Base-by-base conservation (phyloP, 2,329 filamentous ascomycete species). In the Clonostachys solani region DNA sequence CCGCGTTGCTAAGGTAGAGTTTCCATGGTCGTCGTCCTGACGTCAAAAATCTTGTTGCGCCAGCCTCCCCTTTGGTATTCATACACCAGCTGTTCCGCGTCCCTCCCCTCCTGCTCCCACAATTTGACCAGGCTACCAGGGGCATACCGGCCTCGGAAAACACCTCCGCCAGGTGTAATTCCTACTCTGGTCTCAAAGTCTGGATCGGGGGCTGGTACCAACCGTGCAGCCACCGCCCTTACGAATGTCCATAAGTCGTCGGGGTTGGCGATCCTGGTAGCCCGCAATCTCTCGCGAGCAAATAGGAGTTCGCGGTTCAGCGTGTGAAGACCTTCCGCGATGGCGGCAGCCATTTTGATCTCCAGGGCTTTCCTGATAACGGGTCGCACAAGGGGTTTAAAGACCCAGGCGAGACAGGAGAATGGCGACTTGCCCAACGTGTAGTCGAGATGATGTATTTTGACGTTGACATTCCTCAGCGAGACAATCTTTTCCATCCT, bases 371-470 rank as follows among this genome's bases (percentile, higher is more conserved):
- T 87, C 43, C 88, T 84, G 33, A 97, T 70, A 51, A 96, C 75
- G 1, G 91, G 91, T 33, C 89, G 84, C 5, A 96, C 72, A 13
- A 96, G 67, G 0, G 92, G 92, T 65, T 92, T 94, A 58, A 95
- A 73, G 5, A 96, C 63, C 88, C 89, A 96, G 13, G 86, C 82
- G 1, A 95, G 64, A 64, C 87, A 87, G 29, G 81, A 80, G 64
- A 95, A 87, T 60, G 84, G 89, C 64, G 83, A 89, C 62, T 85
- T 81, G 37, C 81, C 78, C 33, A 96, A 71, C 0, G 72, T 81
- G 70, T 95, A 96, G 60, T 87, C 81, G 13, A 97, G 81, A 60
- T 92, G 91, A 71, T 96, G 91, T 51, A 96, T 87, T 55, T 83
- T 79, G 1, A 96, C 92, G 3, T 83, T 76, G 9, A 96, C 91